phyloP scores from a whole-genome alignment of 192 early-diverging fungal species.

The Glomus cerebriforme region DNA sequence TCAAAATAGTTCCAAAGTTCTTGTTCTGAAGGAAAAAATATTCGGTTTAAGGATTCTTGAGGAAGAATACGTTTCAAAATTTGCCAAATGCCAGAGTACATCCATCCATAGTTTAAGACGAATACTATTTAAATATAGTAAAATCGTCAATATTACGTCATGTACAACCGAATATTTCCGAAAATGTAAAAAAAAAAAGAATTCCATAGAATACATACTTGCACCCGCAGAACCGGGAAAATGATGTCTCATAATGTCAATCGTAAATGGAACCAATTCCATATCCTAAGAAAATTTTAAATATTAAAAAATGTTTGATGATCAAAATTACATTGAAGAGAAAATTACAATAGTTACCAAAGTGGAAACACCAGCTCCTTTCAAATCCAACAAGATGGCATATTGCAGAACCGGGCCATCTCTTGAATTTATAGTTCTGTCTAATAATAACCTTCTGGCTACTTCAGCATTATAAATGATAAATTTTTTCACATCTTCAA shows the following conservation, averaged over 20 bases:
- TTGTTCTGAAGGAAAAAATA: slow-evolving; percentile 37
- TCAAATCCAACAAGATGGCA: slow-evolving; percentile 22
- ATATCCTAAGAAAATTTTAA: no score
- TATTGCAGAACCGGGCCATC: slow-evolving; percentile 27
- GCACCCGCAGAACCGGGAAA: slow-evolving; percentile 17
- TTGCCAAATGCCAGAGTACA: slow-evolving; percentile 51
- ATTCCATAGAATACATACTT: slow-evolving; percentile 8
- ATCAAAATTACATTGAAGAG: background rate
- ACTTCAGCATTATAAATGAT: slow-evolving; percentile 47
- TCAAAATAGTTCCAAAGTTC: slow-evolving; percentile 36
- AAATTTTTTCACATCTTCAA: slow-evolving; percentile 39
- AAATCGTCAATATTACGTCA: background rate
- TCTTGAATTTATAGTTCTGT: slow-evolving; percentile 35
- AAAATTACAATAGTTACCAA: slow-evolving; percentile 10
- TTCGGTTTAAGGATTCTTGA: slow-evolving; percentile 38
- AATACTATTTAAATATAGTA: slow-evolving; percentile 32
- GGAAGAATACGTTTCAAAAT: slow-evolving; percentile 42
- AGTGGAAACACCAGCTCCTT: slow-evolving; percentile 23
- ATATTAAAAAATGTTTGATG: background rate
- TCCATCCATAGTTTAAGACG: slow-evolving; percentile 51
- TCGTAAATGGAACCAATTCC: slow-evolving; percentile 18
- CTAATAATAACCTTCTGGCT: slow-evolving; percentile 41
- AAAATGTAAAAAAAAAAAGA: background rate
- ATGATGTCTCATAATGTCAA: slow-evolving; percentile 19
- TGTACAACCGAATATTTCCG: background rate